These are phyloP conservation scores for Coemansia guatemalensis DNA, from an alignment of 192 early-diverging fungal species.

Conservation along the genomic window DNA sequence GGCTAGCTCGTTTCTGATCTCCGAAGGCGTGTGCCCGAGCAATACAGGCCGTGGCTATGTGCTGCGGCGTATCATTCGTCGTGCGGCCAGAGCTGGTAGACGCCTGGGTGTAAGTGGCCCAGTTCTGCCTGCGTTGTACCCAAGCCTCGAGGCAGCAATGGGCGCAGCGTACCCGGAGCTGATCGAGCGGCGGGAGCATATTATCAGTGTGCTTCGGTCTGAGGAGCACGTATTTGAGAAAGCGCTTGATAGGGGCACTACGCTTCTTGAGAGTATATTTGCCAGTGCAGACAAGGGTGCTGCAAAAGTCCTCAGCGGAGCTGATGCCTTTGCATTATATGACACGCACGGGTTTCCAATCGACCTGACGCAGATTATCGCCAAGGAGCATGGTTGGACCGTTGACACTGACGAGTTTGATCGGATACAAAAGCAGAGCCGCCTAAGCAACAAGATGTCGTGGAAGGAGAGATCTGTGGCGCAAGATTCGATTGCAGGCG, in stretches of 20 bases:
- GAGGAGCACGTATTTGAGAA: conserved; percentile 90
- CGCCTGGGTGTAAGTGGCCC: conserved; percentile 80
- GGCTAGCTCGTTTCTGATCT: conserved; percentile 91
- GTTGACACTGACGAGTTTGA: conserved; percentile 84
- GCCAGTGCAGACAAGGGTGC: conserved; percentile 26
- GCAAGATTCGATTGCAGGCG: conserved; percentile 71
- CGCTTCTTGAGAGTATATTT: conserved; percentile 76
- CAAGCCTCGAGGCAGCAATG: conserved; percentile 88
- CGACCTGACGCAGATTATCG: conserved; percentile 95
- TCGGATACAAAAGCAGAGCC: conserved; percentile 73
- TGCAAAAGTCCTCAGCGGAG: conserved; percentile 63
- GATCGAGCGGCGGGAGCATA: conserved; percentile 61
- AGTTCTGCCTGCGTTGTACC: conserved; percentile 90
- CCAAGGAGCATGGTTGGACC: conserved; percentile 83
- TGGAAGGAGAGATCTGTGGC: conserved; percentile 54
- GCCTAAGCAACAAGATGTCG: conserved; percentile 64
- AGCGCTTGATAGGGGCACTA: conserved; percentile 91
- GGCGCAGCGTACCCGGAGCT: conserved; percentile 92
- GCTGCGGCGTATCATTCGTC: conserved; percentile 89
- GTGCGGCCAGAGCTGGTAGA: conserved; percentile 87
- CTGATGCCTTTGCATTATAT: conserved; percentile 91
- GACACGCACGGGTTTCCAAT: conserved; percentile 99
- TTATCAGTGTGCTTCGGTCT: conserved; percentile 87
- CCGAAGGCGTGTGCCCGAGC: conserved; percentile 91
- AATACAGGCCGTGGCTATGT: conserved; percentile 99